Conservation (phyloP, 306 rosid genomes). For the Castanea mollissima region DNA sequence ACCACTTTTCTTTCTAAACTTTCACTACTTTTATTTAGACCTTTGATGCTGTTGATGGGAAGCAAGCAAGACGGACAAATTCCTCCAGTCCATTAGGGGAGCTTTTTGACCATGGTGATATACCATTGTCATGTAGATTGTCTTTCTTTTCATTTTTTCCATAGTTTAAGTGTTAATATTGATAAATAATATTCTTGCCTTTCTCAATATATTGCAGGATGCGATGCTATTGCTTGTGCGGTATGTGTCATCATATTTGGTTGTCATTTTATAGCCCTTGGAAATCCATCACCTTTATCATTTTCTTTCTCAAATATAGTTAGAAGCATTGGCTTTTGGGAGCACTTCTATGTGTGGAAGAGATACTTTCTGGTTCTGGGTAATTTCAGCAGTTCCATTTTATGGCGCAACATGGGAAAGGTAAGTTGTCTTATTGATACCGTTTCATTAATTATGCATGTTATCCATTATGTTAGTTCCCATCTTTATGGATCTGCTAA, state of each 20-base stretch:
- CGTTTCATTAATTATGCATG: background rate
- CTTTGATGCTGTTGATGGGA: constrained; percentile 98
- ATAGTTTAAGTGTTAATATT: constrained; percentile 5
- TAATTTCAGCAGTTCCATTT: constrained; percentile 90
- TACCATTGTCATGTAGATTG: constrained; percentile 9
- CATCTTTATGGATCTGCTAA: background rate
- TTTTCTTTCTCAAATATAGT: constrained; percentile 40
- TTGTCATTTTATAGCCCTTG: constrained; percentile 11
- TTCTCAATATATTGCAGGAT: constrained; percentile 64
- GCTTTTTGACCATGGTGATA: constrained; percentile 92
- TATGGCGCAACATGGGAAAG: constrained; percentile 95
- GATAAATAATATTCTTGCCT: constrained; percentile 17
- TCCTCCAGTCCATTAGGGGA: constrained; percentile 98
- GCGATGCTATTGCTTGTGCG: constrained; percentile 99
- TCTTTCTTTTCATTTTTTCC: constrained; percentile 3
- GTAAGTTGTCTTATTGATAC: constrained; percentile 50
- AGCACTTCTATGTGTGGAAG: constrained; percentile 94
- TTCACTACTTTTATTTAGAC: constrained; percentile 47
- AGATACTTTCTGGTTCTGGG: constrained; percentile 90
- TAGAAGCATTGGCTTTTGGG: constrained; percentile 89
- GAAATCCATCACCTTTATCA: background rate
- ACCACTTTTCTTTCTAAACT: constrained; percentile 9
- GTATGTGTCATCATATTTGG: constrained; percentile 44
- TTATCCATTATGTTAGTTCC: background rate
- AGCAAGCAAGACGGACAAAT: constrained; percentile 95